Evolutionary conservation across 805 yeast genomes (phyloP), one percentile per base, ranked within the genome.

Genomic region (Millerozyma miso): DNA sequence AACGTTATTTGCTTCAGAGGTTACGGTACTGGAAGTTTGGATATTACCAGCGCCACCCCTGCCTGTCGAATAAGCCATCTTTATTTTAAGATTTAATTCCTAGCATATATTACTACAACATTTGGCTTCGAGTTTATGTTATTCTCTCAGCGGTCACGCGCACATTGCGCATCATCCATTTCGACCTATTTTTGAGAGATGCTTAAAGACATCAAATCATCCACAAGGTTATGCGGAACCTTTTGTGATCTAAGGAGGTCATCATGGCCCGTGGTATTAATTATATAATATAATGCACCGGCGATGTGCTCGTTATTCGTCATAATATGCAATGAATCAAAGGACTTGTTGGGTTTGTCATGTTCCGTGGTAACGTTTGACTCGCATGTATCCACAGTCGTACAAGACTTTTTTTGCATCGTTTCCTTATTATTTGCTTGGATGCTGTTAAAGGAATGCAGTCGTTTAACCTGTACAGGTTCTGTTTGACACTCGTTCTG

Each of bases 11-110:
- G 52, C 48, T 33, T 56, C 54, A 17, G 56, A 49, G 12, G 57
- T 55, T 29, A 49, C 43, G 8, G 43, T 48, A 4, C 44, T 37
- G 31, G 53, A 49, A 18, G 41, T 41, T 35, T 56, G 57, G 36
- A 63, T 61, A 42, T 65, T 65, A 6, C 69, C 71, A 17, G 71
- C 63, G n/a, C 69, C 71, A 17, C 69, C 69, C 51, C 71, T 55
- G 35, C 71, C 71, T 13, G 71, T 65, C 12, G 69, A 60, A 39
- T 47, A 60, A 4, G 59, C 45, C 64, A 60, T 59, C 31, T 17
- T 37, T 19, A 18, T 2, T 7, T 13, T 13, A 32, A 8, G n/a
- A 23, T 6, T 23, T 23, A 23, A 23, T 23, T 10, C 29, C 29
- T 23, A 10, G 29, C 29, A 23, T 23, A 7, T 23, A 23, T 23